phyloP scores from a whole-genome alignment of 169 alveolate species.

The Fabrea salina region DNA sequence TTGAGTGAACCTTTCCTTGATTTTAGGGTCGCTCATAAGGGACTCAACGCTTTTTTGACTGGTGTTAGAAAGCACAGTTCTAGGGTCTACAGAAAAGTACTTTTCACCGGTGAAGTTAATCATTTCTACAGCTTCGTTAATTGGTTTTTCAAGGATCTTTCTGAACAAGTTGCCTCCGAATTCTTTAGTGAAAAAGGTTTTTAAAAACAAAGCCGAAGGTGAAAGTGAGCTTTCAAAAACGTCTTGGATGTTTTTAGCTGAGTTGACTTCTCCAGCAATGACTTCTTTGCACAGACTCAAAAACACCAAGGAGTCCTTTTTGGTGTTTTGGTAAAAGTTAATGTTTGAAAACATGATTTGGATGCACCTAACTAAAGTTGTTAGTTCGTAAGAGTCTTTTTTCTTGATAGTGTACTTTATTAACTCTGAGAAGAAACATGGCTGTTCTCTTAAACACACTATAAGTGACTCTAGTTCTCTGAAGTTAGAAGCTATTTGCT shows the following conservation, averaged over 20 bases:
- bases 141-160: background rate
- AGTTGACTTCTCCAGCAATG: conserved; percentile 17
- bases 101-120: background rate
- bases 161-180: background rate
- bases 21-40: background rate
- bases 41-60: background rate
- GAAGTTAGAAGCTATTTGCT: background rate
- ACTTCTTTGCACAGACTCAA: conserved; percentile 29
- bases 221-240: background rate
- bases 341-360: background rate
- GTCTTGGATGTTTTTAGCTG: background rate
- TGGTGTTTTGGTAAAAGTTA: background rate
- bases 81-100: background rate
- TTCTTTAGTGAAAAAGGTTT: conserved; percentile 23
- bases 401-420: background rate
- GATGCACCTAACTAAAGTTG: background rate
- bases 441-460: conserved; percentile 21
- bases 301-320: conserved; percentile 13
- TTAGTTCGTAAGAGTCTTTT: background rate
- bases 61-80: too few species aligned
- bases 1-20: background rate
- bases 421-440: background rate
- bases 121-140: background rate
- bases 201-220: conserved; percentile 10
- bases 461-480: background rate